Conservation (phyloP, 2,329 filamentous ascomycete genomes). For the Trichoderma oligosporum region DNA sequence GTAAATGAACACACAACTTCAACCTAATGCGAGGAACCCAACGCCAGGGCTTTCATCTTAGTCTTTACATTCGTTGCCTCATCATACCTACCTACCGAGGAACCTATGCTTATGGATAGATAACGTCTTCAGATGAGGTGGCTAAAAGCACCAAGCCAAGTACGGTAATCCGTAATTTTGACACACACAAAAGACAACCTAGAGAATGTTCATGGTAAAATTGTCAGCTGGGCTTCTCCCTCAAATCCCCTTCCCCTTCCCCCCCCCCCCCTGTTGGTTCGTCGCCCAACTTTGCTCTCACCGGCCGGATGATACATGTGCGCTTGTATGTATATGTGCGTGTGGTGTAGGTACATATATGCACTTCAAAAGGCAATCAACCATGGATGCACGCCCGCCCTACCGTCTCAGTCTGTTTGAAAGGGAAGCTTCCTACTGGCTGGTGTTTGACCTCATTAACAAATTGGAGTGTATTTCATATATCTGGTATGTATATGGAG, state of each 20-base stretch:
- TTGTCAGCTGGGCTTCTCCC: slow-evolving; percentile 1
- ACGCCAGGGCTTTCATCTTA: not conserved
- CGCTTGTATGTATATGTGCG: not conserved
- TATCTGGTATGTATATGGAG: not conserved
- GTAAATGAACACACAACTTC: not conserved
- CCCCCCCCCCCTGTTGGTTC: slow-evolving; percentile 1
- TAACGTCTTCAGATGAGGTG: too few species aligned
- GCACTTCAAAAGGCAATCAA: not conserved
- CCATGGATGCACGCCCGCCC: slow-evolving; percentile 8
- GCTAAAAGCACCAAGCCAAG: too few species aligned
- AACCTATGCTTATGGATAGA: too few species aligned
- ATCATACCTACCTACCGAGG: too few species aligned
- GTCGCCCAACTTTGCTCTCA: slow-evolving; percentile 8
- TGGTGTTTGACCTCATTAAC: not conserved
- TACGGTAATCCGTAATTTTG: not conserved
- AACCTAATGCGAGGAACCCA: not conserved
- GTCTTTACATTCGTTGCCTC: too few species aligned
- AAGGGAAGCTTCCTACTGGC: slow-evolving; percentile 11
- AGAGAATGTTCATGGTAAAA: not conserved
- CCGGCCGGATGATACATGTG: not conserved
- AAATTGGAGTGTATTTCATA: not conserved
- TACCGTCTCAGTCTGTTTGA: not conserved
- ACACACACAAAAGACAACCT: not conserved
- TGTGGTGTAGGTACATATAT: slow-evolving; percentile 12
- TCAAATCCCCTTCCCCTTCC: not conserved